Conservation (phyloP, 106 monocot genomes). For the Phalaenopsis equestris region DNA sequence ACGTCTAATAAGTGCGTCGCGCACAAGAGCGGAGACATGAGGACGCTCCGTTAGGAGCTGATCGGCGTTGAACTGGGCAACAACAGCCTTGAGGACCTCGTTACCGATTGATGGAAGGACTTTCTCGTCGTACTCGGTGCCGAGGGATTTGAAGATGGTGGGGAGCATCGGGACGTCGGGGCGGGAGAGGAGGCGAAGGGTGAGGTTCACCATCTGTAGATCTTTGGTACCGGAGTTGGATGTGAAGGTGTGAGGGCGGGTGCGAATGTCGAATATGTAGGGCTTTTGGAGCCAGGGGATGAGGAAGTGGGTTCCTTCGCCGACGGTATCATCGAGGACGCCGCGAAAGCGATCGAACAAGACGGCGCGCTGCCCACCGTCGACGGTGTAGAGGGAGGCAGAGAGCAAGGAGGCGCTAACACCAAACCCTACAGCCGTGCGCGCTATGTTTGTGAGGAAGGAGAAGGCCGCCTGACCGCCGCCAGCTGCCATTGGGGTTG, state of each 20-base stretch:
- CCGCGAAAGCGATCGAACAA: constrained; percentile 93
- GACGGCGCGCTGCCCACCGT: constrained; percentile 91
- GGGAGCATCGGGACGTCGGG: constrained; percentile 60
- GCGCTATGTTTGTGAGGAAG: constrained; percentile 25
- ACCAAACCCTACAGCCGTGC: constrained; percentile 16
- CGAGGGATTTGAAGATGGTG: constrained; percentile 75
- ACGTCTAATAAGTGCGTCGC: constrained; percentile 34
- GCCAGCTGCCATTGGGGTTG: constrained; percentile 18
- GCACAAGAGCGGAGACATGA: constrained; percentile 51
- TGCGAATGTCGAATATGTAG: constrained; percentile 92
- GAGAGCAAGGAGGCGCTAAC: constrained; percentile 12
- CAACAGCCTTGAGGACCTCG: constrained; percentile 63
- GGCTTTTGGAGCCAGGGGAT: constrained; percentile 91
- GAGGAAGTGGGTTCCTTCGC: constrained; percentile 90
- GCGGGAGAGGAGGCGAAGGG: constrained; percentile 75
- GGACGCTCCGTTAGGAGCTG: constrained; percentile 69
- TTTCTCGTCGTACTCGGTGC: constrained; percentile 87
- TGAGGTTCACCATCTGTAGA: constrained; percentile 96
- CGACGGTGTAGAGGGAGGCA: constrained; percentile 84
- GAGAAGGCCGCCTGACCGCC: constrained; percentile 16
- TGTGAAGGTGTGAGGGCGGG: constrained; percentile 85
- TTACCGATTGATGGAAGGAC: constrained; percentile 88
- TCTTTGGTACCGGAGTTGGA: constrained; percentile 95
- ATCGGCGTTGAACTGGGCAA: constrained; percentile 78
- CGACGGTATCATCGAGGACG: constrained; percentile 63